Evolutionary conservation across 352 stramenopile species (phyloP).

Genomic region (Pythium graminicola): DNA sequence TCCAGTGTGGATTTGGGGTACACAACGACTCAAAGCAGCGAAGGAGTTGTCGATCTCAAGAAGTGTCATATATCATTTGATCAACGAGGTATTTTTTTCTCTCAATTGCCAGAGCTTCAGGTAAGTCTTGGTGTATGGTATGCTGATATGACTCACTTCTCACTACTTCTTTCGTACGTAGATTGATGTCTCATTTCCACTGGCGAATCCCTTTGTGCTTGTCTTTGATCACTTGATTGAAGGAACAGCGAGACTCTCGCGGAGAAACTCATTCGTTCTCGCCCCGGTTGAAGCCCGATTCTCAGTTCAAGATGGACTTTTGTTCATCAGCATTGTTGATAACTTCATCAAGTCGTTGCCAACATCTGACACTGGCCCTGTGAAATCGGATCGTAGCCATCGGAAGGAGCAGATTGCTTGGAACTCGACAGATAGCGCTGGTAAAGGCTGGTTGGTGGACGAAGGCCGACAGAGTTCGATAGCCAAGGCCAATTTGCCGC

Average conservation of each 20-base stretch:
- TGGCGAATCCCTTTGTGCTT: constrained; percentile 77
- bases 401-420: constrained; percentile 1
- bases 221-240: constrained; percentile 80
- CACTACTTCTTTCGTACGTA: constrained; percentile 16
- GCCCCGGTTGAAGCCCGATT: constrained; percentile 79
- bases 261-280: constrained; percentile 74
- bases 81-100: constrained; percentile 79
- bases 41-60: constrained; percentile 49
- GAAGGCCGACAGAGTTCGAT: constrained; percentile 10
- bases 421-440: constrained; percentile 3
- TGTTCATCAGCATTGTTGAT: constrained; percentile 82
- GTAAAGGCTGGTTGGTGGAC: constrained; percentile 4
- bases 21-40: constrained; percentile 52
- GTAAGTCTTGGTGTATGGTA: constrained; percentile 23
- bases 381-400: constrained; percentile 5
- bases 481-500: constrained; percentile 14
- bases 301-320: constrained; percentile 76
- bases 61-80: constrained; percentile 82
- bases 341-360: constrained; percentile 60
- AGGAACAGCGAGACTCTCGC: constrained; percentile 37
- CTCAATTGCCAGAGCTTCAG: constrained; percentile 77
- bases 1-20: constrained; percentile 61
- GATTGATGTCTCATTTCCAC: constrained; percentile 79
- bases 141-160: background rate
- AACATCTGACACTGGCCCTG: background rate